Base-by-base conservation (phyloP, 2,329 filamentous ascomycete genomes). In the Cladosporium sp. region DNA sequence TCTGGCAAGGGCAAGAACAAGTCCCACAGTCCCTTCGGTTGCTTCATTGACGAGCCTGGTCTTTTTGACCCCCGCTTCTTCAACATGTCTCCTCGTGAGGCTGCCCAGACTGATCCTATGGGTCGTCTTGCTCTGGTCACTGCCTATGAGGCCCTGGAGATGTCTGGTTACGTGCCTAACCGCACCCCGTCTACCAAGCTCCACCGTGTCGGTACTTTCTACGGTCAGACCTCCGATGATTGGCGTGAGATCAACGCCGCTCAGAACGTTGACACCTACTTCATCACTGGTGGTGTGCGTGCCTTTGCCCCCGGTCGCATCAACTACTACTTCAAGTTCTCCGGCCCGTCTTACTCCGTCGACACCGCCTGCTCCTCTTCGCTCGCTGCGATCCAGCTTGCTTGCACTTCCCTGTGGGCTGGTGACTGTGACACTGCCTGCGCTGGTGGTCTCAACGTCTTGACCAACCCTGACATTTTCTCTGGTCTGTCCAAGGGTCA, bases 11-110 rank as follows among this genome's bases (percentile, higher is more conserved):
- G 81, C 34, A 88, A 88, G 76, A 93, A 93, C 79, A 92, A 90
- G 65, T 90, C 87, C 63, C 88, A 91, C 76, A 92, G 90, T 1
- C 89, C 88, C 3, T 92, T 88, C 71, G 91, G 91, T 18, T 91
- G 89, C 79, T 93, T 88, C 79, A 85, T 92, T 69, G 87, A 92
- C 67, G 85, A 92, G 67, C 90, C 91, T 0, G 90, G 90, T 64
- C 82, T 90, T 57, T 94, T 94, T 73, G 91, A 94, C 71, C 88
- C 90, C n/a, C 84, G 89, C 0, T 93, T 94, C 79, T 94, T 94
- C 85, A 92, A 92, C 78, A 93, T 94, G 88, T 93, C 90, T 39
- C 90, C 91, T 6, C 86, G 90, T 70, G 91, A 94, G 78, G 91
- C 91, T 30, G 86, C 87, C 60, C 90, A 93, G 74, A 92, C 90